These are phyloP conservation scores for Lactarius pseudohatsudake DNA, from an alignment of 768 basidiomycete genomes.

Conservation along the genomic window DNA sequence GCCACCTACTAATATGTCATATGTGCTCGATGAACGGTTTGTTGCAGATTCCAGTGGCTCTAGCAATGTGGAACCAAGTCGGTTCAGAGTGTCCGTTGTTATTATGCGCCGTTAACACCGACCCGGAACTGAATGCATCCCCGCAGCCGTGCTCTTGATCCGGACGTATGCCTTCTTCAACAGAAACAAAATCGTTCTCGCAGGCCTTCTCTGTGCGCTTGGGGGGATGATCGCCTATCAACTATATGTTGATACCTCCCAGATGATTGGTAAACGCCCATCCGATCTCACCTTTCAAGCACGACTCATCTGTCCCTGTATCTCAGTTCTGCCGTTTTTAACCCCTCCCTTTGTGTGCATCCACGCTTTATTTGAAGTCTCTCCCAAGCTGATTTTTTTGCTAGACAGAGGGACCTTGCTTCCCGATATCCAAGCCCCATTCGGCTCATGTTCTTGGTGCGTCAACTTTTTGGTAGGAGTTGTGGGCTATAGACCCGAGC, in stretches of 20 bases:
- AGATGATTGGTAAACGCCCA: conserved; percentile 64
- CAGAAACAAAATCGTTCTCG: conserved; percentile 65
- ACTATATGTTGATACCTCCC: conserved; percentile 73
- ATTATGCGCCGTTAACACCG: neutral
- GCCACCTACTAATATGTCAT: neutral
- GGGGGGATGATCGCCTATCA: conserved; percentile 79
- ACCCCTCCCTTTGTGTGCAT: conserved; percentile 58
- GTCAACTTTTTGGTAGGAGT: conserved; percentile 19
- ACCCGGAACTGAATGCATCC: conserved; percentile 18
- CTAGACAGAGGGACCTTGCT: conserved; percentile 64
- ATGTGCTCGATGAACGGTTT: neutral
- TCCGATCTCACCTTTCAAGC: neutral
- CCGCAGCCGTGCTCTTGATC: conserved; percentile 70
- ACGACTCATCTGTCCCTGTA: neutral
- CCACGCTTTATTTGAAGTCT: neutral
- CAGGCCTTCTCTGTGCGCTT: conserved; percentile 61
- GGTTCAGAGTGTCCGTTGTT: conserved; percentile 64
- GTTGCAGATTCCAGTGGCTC: conserved; percentile 68
- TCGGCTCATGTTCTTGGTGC: conserved; percentile 79
- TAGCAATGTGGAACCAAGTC: conserved; percentile 88
- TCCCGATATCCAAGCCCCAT: conserved; percentile 79
- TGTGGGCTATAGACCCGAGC: neutral
- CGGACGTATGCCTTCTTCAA: conserved; percentile 88
- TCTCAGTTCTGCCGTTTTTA: conserved; percentile 51
- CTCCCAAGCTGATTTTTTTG: conserved; percentile 8